phyloP scores from a whole-genome alignment of 306 rosid genomes.

The Prunus kanzakura region DNA sequence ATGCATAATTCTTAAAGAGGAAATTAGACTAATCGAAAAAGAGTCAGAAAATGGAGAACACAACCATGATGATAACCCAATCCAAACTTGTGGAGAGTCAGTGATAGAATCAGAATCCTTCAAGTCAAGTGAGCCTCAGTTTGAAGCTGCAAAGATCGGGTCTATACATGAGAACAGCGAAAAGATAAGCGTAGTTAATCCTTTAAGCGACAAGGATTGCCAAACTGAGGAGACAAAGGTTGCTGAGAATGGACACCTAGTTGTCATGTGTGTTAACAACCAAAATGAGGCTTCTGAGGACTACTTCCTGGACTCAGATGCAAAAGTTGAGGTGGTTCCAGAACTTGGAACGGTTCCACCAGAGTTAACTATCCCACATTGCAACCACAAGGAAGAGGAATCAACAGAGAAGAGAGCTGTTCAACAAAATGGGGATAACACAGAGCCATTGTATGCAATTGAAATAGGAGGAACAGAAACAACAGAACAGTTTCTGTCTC shows the following conservation, averaged over 20 bases:
- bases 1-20: constrained; percentile 29
- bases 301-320: constrained; percentile 18
- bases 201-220: constrained; percentile 16
- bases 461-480: constrained; percentile 23
- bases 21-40: constrained; percentile 19
- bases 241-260: constrained; percentile 22
- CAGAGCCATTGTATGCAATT: constrained; percentile 27
- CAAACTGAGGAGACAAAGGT: constrained; percentile 24
- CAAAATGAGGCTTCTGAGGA: constrained; percentile 35
- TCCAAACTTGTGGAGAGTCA: constrained; percentile 26
- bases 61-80: constrained; percentile 15
- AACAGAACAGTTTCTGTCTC: constrained; percentile 15
- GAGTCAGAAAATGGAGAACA: constrained; percentile 32
- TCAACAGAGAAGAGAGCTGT: constrained; percentile 11
- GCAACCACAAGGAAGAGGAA: constrained; percentile 19
- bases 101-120: constrained; percentile 18
- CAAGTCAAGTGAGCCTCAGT: constrained; percentile 11
- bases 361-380: constrained; percentile 16
- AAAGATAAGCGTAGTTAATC: constrained; percentile 6
- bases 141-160: constrained; percentile 4
- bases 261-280: constrained; percentile 18
- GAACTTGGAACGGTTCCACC: constrained; percentile 24
- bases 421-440: constrained; percentile 25
- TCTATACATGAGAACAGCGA: constrained; percentile 23
- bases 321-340: constrained; percentile 18